phyloP scores from a whole-genome alignment of 2,329 filamentous ascomycete species.

The Zopfia rhizophila region DNA sequence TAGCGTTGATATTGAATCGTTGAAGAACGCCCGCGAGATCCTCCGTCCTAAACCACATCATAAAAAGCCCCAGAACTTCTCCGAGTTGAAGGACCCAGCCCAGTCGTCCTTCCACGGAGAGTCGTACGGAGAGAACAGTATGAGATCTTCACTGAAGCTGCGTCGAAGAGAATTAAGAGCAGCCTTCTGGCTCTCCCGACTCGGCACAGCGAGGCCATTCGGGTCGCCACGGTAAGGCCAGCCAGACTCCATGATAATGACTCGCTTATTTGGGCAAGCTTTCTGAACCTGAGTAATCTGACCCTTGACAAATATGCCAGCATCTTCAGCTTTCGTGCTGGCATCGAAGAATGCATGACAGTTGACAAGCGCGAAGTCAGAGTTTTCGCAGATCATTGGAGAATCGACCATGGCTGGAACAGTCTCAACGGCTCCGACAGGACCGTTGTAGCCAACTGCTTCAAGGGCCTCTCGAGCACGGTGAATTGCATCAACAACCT shows the following conservation, averaged over 20 bases:
- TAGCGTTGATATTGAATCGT: too few species aligned
- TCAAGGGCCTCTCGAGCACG: constrained; percentile 68
- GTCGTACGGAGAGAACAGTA: constrained; percentile 84
- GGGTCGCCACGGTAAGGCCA: constrained; percentile 77
- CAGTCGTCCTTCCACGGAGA: constrained; percentile 79
- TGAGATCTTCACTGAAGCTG: constrained; percentile 68
- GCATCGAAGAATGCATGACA: constrained; percentile 85
- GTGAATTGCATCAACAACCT: constrained; percentile 69
- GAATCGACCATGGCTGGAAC: constrained; percentile 74
- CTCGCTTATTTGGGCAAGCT: constrained; percentile 65
- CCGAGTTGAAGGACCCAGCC: constrained; percentile 72
- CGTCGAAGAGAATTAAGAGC: constrained; percentile 74
- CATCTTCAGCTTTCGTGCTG: constrained; percentile 66
- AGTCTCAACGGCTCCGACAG: constrained; percentile 83
- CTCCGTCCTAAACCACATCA: too few species aligned
- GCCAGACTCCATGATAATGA: constrained; percentile 83
- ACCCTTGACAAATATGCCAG: constrained; percentile 73
- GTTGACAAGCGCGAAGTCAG: constrained; percentile 84
- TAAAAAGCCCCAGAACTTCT: constrained; percentile 85
- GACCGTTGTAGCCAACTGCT: constrained; percentile 73
- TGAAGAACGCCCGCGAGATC: too few species aligned
- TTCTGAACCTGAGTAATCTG: constrained; percentile 62
- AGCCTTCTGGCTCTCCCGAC: constrained; percentile 69
- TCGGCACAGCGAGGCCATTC: constrained; percentile 77
- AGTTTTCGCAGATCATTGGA: constrained; percentile 74